Conservation (phyloP, 495 filamentous ascomycete genomes). For the Mytilinidion resinicola region DNA sequence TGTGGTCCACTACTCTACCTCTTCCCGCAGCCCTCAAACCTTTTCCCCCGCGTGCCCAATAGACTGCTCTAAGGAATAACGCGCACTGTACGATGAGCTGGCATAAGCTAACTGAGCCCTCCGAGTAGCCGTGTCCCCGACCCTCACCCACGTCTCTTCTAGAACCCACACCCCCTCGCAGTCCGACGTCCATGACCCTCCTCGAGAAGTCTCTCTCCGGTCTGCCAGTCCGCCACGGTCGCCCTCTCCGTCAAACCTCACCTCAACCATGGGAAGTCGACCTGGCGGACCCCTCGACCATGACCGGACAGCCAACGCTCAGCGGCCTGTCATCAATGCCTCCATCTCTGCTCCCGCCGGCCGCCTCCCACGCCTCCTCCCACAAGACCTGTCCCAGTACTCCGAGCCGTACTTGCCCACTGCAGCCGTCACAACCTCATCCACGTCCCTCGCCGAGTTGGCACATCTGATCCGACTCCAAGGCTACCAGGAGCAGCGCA, state of each 20-base stretch:
- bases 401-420: conserved; percentile 32
- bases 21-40: neutral
- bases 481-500: conserved; percentile 67
- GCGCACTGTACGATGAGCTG: conserved; percentile 31
- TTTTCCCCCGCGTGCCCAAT: conserved; percentile 15
- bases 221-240: conserved; percentile 29
- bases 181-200: conserved; percentile 17
- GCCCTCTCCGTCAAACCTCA: conserved; percentile 17
- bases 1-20: conserved; percentile 6
- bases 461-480: conserved; percentile 64
- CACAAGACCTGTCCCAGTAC: conserved; percentile 39
- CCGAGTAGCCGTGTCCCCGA: conserved; percentile 24
- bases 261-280: conserved; percentile 30
- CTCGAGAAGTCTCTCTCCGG: conserved; percentile 18
- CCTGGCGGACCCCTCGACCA: conserved; percentile 24
- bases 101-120: conserved; percentile 20
- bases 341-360: conserved; percentile 39
- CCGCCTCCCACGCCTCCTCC: conserved; percentile 39
- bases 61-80: conserved; percentile 11
- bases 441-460: conserved; percentile 63
- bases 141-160: conserved; percentile 30
- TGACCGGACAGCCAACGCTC: conserved; percentile 20
- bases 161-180: conserved; percentile 28
- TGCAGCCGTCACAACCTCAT: conserved; percentile 37
- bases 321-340: conserved; percentile 19